These are phyloP conservation scores for Diaporthe nobilis DNA, from an alignment of 2,329 filamentous ascomycete genomes.

Conservation along the genomic window DNA sequence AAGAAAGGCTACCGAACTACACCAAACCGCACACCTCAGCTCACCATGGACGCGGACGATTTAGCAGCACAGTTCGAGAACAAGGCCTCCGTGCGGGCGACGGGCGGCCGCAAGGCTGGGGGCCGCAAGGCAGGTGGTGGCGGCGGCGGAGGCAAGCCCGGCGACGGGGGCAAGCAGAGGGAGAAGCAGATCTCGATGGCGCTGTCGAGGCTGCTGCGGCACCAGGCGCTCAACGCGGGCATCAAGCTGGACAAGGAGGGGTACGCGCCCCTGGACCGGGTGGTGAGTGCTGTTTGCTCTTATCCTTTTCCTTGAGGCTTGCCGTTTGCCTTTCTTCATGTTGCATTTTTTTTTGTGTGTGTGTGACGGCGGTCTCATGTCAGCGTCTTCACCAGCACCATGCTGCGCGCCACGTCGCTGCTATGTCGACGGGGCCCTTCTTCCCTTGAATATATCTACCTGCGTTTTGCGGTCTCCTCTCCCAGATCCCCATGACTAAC, in stretches of 20 bases:
- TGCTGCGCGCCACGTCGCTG: neutral
- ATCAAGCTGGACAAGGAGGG: slow-evolving; percentile 71
- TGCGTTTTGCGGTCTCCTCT: no score
- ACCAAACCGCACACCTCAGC: neutral
- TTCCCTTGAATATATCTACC: neutral
- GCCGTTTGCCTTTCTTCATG: neutral
- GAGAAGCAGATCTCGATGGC: slow-evolving; percentile 67
- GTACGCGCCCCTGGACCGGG: slow-evolving; percentile 69
- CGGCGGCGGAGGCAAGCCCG: slow-evolving; percentile 49
- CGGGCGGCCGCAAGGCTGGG: slow-evolving; percentile 41
- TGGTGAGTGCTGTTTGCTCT: slow-evolving; percentile 62
- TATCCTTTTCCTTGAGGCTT: neutral
- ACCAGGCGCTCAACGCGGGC: slow-evolving; percentile 70
- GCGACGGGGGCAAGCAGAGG: slow-evolving; percentile 54
- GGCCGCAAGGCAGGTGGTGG: slow-evolving; percentile 45
- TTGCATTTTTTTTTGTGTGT: neutral
- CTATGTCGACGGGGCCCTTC: neutral
- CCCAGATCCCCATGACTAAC: neutral
- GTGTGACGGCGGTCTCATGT: slow-evolving; percentile 7
- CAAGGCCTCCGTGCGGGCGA: slow-evolving; percentile 34
- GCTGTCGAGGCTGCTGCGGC: slow-evolving; percentile 67
- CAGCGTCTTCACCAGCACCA: slow-evolving; percentile 4
- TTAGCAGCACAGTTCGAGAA: slow-evolving; percentile 42
- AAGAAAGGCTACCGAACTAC: neutral
- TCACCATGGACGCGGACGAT: slow-evolving; percentile 38